Base-by-base conservation (phyloP, 2,329 filamentous ascomycete genomes). In the Alternaria longipes region DNA sequence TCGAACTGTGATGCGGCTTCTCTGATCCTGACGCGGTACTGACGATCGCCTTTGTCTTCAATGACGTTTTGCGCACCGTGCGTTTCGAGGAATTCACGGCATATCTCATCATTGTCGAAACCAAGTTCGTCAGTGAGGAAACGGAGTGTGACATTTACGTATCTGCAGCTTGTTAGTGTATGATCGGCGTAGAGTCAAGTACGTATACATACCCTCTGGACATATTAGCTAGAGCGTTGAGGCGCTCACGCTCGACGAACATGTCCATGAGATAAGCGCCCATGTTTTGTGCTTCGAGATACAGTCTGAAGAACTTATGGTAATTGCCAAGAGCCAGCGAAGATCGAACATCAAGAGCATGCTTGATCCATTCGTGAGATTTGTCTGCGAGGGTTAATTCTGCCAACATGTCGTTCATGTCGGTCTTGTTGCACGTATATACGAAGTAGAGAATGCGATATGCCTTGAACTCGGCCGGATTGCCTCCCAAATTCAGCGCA, bases 371-470 rank as follows among this genome's bases (percentile, higher is more conserved):
- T 91, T 62, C 92, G 86, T 95, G 90, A 80, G 89, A 85, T 84
- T 97, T 97, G 84, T 98, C 95, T 94, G 92, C 89, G 86, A 90
- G 83, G 81, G 94, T 98, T 95, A 99, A 91, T 91, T 97, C 94
- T 86, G 94, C 93, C 85, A 99, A 87, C 78, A 94, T 90, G 86
- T 98, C 93, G 86, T 97, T 98, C 87, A 99, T 91, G 82, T 94
- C 94, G 82, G 92, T 94, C 83, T 93, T 93, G 84, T 98, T 99
- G 86, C 93, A 94, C 75, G 95, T 98, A 81, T 98, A 94, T 82
- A 99, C 95, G 84, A 97, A 97, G 87, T 99, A 99, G 79, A 99
- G 86, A 82, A 99, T 97, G 87, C 95, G 94, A 85, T 99, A 99
- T 67, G 94, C 95, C 87, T 95, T 95, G 83, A 99, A 99, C 82